A percentile compares a stretch with the other conserved stretches of the same genome.
Evolutionary conservation across 495 filamentous ascomycete genomes (phyloP).

Genomic region (Hypoxylon cercidicola): DNA sequence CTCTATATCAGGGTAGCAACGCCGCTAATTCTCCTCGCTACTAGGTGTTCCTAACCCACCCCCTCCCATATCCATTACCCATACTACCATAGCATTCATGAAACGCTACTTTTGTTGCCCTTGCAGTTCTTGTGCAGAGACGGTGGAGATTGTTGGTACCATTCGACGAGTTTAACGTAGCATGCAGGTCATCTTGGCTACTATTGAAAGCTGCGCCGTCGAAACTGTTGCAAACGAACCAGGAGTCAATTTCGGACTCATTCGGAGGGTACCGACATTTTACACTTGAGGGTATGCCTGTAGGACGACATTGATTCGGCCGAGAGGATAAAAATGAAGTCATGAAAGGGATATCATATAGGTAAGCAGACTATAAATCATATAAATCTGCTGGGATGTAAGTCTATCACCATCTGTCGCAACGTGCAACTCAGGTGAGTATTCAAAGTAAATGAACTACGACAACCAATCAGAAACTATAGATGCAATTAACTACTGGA

Average conservation of each 20-base stretch:
- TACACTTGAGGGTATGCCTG: not conserved
- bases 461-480: too few relatives aligned
- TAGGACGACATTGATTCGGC: not conserved
- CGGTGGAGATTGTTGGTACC: conserved; percentile 29
- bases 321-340: not conserved
- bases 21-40: conserved; percentile 1
- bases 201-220: conserved; percentile 3
- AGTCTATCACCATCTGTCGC: too few relatives aligned
- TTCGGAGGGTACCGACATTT: conserved; percentile 18
- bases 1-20: conserved; percentile 12
- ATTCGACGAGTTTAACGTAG: conserved; percentile 35
- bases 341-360: not conserved
- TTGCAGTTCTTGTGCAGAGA: conserved; percentile 33
- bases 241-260: conserved; percentile 2
- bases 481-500: too few relatives aligned
- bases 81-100: conserved; percentile 29
- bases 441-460: too few relatives aligned
- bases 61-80: conserved; percentile 8
- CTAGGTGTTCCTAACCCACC: not conserved
- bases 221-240: conserved; percentile 17
- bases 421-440: too few relatives aligned
- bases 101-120: conserved; percentile 23
- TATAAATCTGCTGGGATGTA: too few relatives aligned
- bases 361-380: not conserved
- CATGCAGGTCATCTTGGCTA: conserved; percentile 25